Conservation (phyloP, 2,329 filamentous ascomycete genomes). For the Trichoderma koningii region DNA sequence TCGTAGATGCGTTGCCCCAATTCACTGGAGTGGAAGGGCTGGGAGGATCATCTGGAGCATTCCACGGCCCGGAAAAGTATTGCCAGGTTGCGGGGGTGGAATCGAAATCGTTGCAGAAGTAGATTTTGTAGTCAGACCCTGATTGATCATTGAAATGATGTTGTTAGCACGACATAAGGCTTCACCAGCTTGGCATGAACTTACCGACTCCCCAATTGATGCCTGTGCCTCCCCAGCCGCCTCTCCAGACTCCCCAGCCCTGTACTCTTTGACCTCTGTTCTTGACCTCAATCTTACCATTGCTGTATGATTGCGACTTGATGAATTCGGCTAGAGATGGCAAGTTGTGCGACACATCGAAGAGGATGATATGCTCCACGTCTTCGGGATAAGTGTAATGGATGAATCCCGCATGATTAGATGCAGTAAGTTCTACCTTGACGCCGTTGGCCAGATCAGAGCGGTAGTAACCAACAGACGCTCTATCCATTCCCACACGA, state of each 20-base stretch:
- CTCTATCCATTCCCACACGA: conserved; percentile 44
- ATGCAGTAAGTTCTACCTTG: conserved; percentile 50
- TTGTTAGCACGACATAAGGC: not conserved
- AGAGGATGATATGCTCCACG: conserved; percentile 46
- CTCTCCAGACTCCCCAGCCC: conserved; percentile 49
- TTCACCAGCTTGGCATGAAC: not conserved
- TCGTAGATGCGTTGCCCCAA: conserved; percentile 47
- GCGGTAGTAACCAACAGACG: conserved; percentile 56
- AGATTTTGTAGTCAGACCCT: conserved; percentile 30
- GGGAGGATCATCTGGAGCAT: conserved; percentile 20
- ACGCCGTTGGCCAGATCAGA: conserved; percentile 53
- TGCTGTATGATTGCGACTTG: conserved; percentile 46
- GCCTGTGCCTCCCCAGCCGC: conserved; percentile 22
- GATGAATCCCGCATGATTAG: conserved; percentile 53
- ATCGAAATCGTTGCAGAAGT: conserved; percentile 30
- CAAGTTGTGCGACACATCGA: conserved; percentile 53
- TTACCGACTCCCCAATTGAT: conserved; percentile 25
- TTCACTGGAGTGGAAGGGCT: conserved; percentile 48
- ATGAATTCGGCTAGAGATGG: conserved; percentile 42
- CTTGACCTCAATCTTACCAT: conserved; percentile 43
- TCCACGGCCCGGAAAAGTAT: conserved; percentile 41
- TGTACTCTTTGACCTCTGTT: conserved; percentile 45
- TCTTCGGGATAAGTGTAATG: conserved; percentile 51
- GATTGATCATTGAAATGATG: not conserved
- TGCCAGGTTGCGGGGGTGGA: conserved; percentile 34